Evolutionary conservation across 768 basidiomycete species (phyloP), one percentile per base, ranked within the genome.

Genomic region (Leccinum subgranulosum): DNA sequence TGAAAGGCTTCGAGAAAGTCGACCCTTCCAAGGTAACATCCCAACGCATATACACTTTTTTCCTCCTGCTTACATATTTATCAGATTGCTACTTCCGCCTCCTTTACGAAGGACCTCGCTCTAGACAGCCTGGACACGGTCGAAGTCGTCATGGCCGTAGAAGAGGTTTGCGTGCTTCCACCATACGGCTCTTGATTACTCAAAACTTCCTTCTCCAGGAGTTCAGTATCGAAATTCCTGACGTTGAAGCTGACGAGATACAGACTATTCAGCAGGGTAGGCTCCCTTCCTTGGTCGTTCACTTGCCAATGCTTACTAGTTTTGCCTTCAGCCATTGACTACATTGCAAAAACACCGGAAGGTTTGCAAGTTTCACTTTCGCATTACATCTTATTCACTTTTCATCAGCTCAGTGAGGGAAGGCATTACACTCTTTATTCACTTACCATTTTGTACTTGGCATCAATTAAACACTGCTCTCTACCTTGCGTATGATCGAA

Each of bases 111-210:
- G 80, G 76, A 41, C 84, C 86, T 56, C 80, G 82, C 66, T 82
- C 81, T 50, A 31, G 97, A 99, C 76, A 98, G 94, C 66, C 78
- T 99, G 71, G 97, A 99, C 73, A 84, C 94, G 19, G 95, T 99
- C 19, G 97, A 99, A 74, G 94, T 98, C 27, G 92, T 98, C 66
- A 97, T 99, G 94, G 94, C 96, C 41, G 88, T 99, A 64, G 97
- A 99, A 77, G 97, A 94, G 84, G 88, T 85, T 64, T 52, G 61
- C 25, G 23, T 36, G 19, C 55, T 45, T 39, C 28, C 33, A 55
- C n/a, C 21, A 54, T 41, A 41, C 41, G 58, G 54, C 17, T 39
- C 52, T 54, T 53, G 21, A 55, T 7, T 23, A 11, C 33, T 49
- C 25, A 34, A 33, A 29, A 21, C 3, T 36, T 15, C 6, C 17